Evolutionary conservation across 23 red algal species (phyloP).

Genomic region (Gracilariopsis chorda): DNA sequence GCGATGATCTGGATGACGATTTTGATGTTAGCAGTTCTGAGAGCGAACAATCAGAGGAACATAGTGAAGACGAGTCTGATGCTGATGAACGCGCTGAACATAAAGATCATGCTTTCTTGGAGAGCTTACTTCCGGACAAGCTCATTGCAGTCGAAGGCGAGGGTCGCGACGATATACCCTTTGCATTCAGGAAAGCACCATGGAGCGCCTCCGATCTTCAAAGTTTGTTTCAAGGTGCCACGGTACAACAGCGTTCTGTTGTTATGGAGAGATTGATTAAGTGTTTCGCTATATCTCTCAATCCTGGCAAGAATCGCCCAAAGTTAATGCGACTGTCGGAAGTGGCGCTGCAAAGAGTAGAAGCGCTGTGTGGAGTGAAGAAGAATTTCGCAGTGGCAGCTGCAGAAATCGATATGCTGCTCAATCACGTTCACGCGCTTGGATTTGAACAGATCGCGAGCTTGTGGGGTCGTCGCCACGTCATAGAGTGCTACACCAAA

Average conservation of each 20-base stretch:
- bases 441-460: slow-evolving; percentile 5
- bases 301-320: slow-evolving; percentile 28
- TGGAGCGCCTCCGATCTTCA: not conserved
- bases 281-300: slow-evolving; percentile 59
- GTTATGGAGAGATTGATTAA: slow-evolving; percentile 45
- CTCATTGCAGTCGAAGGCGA: not conserved
- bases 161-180: slow-evolving; percentile 32
- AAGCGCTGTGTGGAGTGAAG: not conserved
- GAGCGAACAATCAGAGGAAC: slow-evolving; percentile 1
- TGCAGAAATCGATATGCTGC: slow-evolving; percentile 63
- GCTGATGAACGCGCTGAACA: not conserved
- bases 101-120: not conserved
- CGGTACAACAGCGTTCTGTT: slow-evolving; percentile 12
- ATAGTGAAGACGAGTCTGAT: slow-evolving; percentile 34
- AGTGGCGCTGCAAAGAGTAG: not conserved
- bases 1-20: not conserved
- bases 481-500: not conserved
- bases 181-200: slow-evolving; percentile 47
- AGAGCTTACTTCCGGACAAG: not conserved
- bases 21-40: not conserved
- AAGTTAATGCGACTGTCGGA: slow-evolving; percentile 24
- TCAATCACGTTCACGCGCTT: slow-evolving; percentile 35
- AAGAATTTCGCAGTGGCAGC: not conserved
- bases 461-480: slow-evolving; percentile 18
- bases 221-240: slow-evolving; percentile 13